Evolutionary conservation across 73 alveolate genomes (phyloP), one percentile per base, ranked within the genome.

Genomic region (Breviolum minutum): DNA sequence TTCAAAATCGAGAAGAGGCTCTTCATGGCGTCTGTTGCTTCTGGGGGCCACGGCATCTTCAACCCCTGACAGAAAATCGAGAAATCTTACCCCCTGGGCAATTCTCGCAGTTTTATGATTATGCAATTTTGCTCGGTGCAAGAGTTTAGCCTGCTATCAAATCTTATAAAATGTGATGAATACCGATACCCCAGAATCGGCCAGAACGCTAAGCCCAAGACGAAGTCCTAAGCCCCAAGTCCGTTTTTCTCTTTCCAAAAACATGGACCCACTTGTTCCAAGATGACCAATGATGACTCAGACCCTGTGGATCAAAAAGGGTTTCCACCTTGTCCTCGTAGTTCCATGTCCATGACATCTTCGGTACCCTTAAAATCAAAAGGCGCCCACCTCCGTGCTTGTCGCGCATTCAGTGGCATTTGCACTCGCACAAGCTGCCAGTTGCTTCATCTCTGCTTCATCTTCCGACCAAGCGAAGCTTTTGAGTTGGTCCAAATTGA

Each of bases 11-110:
- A 32, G 40, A 74, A 92, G 83, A 92, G 63, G 74, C 91, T 81
- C 66, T 92, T 29, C 90, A 92, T 92, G 30, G 98, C 98, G 5
- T 22, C 40, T 12, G 98, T 92, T 26, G 87, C 98, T 62, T 92
- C 98, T 14, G 69, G 89, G 24, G 98, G 98, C 98, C 98, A 92
- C 1, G 98, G 98, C 83, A 92, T 24, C 22, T 89, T 54, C 73
- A 89, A 12, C 66, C 70, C 84, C 66, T 60, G 71, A 6, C 63
- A 77, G 62, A 22, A 40, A n/a, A 16, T 27, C 30, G 66, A n/a
- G 1, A 12, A 79, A 12, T 10, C 62, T 24, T 40, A 20, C 64
- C 90, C n/a, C n/a, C n/a, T n/a, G n/a, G n/a, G 54, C 54, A 40
- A 2, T 40, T 40, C 54, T 40, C 54, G n/a, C n/a, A 40, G 54